Conservation (phyloP, 1,284 basidiomycete genomes). For the Fomitopsis pinicola region DNA sequence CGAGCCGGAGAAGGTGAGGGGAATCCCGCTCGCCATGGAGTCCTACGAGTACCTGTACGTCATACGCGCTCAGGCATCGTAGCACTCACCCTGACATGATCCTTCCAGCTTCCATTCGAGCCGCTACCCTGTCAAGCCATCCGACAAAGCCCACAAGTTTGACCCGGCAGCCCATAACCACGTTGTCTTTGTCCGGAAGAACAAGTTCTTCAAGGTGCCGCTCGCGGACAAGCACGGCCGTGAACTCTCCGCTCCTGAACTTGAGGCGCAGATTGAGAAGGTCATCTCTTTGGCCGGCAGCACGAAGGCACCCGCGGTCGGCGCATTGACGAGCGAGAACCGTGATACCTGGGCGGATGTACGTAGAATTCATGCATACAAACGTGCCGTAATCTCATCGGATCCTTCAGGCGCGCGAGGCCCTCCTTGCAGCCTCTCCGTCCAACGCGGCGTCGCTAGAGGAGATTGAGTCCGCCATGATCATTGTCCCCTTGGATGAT, state of each 20-base stretch:
- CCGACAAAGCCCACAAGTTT: constrained; percentile 85
- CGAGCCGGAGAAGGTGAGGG: constrained; percentile 87
- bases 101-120: constrained; percentile 77
- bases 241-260: constrained; percentile 73
- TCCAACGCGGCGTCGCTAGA: constrained; percentile 67
- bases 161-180: constrained; percentile 78
- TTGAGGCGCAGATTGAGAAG: constrained; percentile 79
- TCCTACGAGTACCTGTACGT: constrained; percentile 92
- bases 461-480: constrained; percentile 87
- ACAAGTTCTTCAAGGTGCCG: constrained; percentile 83
- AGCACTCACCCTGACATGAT: not conserved
- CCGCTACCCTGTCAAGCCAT: constrained; percentile 80
- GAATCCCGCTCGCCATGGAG: constrained; percentile 84
- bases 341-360: constrained; percentile 89
- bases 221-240: constrained; percentile 59
- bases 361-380: constrained; percentile 16
- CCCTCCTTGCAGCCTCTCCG: constrained; percentile 63
- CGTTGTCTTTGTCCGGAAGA: constrained; percentile 88
- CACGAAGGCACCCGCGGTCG: constrained; percentile 60
- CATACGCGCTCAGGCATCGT: not conserved
- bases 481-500: constrained; percentile 87
- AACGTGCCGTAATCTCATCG: not conserved
- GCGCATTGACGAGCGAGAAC: constrained; percentile 85
- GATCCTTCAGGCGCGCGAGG: constrained; percentile 49
- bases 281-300: constrained; percentile 70